Base-by-base conservation (phyloP, 192 early-diverging fungal species). In the Coemansia aciculifera region DNA sequence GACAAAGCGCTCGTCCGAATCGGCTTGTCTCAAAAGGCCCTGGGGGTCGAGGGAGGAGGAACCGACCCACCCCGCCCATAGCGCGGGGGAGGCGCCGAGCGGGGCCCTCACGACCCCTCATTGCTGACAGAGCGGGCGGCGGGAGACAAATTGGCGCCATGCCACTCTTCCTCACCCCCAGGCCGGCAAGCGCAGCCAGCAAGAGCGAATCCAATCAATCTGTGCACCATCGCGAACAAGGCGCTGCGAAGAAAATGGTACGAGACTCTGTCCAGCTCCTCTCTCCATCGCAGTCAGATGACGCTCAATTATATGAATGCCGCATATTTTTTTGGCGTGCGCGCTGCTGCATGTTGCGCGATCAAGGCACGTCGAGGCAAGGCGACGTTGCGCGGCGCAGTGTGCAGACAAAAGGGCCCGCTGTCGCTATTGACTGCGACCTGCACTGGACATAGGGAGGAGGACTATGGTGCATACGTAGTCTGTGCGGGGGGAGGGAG, bases 1-100 rank as follows among this genome's bases (percentile, higher is more conserved):
- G 27, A 56, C 54, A 56, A 56, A 17, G 54, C 21, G 51, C 51
- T 13, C 27, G 13, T 23, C 15, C 27, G 54, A 56, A 34, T 34
- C 12, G 15, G 31, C 54, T 15, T 54, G 24, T 31, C 54, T 31
- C 27, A 15, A 15, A 31, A 17, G 29, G 54, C 5, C 24, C 13
- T 46, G 46, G 51, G 51, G 51, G 24, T 24, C 24, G 24, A 29
- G 24, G 51, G 51, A 27, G 51, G 51, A 52, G 21, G 51, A 52
- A n/a, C 51, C 3, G 51, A 52, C 51, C 51, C 51, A 29, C 51
- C 51, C 51, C 51, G 24, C 13, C 51, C 54, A 31, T 31, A n/a
- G 27, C 29, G 54, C 54, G 54, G 54, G 54, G 54, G 29, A 56
- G 54, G 29, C 54, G 54, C 54, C 54, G 54, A 56, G 31, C 54